phyloP scores from a whole-genome alignment of 2,329 filamentous ascomycete genomes.

The Trichoderma koningiopsis region DNA sequence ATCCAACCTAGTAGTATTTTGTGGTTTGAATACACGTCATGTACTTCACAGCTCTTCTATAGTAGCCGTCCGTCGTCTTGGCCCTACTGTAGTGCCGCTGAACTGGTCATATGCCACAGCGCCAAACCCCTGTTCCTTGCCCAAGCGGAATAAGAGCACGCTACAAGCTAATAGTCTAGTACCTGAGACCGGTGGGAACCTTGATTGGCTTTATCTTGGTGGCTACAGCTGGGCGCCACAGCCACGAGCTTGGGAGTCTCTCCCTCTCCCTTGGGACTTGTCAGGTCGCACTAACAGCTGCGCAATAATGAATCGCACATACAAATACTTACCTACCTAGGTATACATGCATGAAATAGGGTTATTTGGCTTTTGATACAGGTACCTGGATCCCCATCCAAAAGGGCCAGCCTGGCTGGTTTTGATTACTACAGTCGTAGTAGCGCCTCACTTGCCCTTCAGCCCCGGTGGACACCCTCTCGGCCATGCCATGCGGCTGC shows the following conservation, averaged over 20 bases:
- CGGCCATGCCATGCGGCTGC: background rate
- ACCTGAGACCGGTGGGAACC: background rate
- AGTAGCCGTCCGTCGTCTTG: background rate
- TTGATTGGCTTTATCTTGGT: background rate
- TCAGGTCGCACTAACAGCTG: background rate
- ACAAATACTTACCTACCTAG: background rate
- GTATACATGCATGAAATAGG: background rate
- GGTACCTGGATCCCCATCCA: background rate
- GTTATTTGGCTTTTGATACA: background rate
- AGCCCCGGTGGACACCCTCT: constrained; percentile 20
- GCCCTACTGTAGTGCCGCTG: background rate
- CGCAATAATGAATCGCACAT: background rate
- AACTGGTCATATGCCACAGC: constrained; percentile 1
- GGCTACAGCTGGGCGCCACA: background rate
- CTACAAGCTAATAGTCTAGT: background rate
- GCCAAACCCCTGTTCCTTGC: constrained; percentile 6
- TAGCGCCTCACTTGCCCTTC: constrained; percentile 10
- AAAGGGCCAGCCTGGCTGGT: background rate
- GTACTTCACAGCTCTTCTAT: background rate
- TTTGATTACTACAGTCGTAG: background rate
- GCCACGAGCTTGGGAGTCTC: background rate
- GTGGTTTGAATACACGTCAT: background rate
- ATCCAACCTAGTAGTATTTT: too few relatives aligned
- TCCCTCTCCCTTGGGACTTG: background rate
- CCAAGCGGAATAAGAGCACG: background rate